Conservation (phyloP, 176 grass and related monocot species). For the Zoysia pacifica region DNA sequence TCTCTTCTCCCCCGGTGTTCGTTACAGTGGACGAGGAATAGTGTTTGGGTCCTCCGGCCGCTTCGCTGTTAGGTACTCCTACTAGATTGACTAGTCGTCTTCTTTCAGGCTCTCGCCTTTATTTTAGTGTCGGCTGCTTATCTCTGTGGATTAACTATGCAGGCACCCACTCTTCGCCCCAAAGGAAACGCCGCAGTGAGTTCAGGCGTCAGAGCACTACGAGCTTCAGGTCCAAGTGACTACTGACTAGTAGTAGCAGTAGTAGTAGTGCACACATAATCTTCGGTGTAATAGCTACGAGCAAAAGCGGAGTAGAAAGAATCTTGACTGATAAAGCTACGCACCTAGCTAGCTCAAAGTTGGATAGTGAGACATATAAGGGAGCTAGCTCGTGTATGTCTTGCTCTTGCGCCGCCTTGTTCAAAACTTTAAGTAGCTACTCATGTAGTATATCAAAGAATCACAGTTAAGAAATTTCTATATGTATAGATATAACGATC, state of each 20-base stretch:
- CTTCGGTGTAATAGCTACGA: neutral
- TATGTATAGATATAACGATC: too few relatives aligned
- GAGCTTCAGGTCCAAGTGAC: constrained; percentile 10
- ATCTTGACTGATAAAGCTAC: constrained; percentile 43
- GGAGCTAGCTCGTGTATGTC: constrained; percentile 27
- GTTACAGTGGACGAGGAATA: neutral
- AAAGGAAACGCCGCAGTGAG: neutral
- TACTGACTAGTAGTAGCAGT: too few relatives aligned
- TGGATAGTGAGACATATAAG: constrained; percentile 31
- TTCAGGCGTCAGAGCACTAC: constrained; percentile 10
- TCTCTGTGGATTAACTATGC: too few relatives aligned
- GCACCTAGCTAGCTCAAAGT: constrained; percentile 35
- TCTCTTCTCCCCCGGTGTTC: neutral
- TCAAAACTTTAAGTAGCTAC: neutral
- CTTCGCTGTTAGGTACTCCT: too few relatives aligned
- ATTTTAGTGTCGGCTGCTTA: neutral
- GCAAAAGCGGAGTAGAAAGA: constrained; percentile 36
- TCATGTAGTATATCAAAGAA: too few relatives aligned
- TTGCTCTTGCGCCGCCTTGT: neutral
- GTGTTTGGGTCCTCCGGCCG: neutral
- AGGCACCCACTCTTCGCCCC: neutral
- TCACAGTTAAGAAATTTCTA: too few relatives aligned
- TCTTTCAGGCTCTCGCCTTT: neutral
- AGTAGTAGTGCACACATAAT: constrained; percentile 16
- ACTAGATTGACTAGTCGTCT: constrained; percentile 9